These are phyloP conservation scores for Trametes meyenii DNA, from an alignment of 768 basidiomycete species.

Conservation along the genomic window DNA sequence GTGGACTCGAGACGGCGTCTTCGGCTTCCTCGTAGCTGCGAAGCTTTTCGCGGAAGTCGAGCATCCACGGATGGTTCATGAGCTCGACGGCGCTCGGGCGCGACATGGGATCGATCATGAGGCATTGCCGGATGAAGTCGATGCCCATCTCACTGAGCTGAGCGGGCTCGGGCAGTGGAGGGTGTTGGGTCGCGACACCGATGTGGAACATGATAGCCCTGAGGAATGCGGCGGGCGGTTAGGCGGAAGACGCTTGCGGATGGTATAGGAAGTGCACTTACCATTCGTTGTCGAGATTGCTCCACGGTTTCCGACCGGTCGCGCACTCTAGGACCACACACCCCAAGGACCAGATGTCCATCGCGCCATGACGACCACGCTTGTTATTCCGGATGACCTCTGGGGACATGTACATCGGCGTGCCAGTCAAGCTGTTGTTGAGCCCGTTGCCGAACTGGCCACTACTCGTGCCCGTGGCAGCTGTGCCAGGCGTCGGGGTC, in stretches of 20 bases:
- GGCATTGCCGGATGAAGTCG: slow-evolving; percentile 89
- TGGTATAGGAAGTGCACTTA: slow-evolving; percentile 37
- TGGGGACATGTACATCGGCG: slow-evolving; percentile 99
- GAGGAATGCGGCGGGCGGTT: slow-evolving; percentile 15
- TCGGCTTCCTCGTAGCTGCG: slow-evolving; percentile 69
- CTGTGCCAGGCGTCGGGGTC: slow-evolving; percentile 15
- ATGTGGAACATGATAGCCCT: slow-evolving; percentile 99
- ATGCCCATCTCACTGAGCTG: slow-evolving; percentile 90
- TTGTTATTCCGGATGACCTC: slow-evolving; percentile 96
- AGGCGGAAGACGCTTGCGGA: not conserved
- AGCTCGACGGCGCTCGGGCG: slow-evolving; percentile 87
- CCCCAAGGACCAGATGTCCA: slow-evolving; percentile 98
- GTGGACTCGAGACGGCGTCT: slow-evolving; percentile 48
- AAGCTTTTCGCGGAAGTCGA: slow-evolving; percentile 75
- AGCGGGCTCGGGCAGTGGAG: slow-evolving; percentile 88
- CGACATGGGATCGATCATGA: slow-evolving; percentile 82
- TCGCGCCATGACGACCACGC: slow-evolving; percentile 86
- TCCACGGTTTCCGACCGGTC: slow-evolving; percentile 98
- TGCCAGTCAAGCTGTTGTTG: slow-evolving; percentile 91
- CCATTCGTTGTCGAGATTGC: slow-evolving; percentile 99
- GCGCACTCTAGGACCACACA: slow-evolving; percentile 98
- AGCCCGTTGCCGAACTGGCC: slow-evolving; percentile 45
- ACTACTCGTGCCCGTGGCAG: slow-evolving; percentile 35
- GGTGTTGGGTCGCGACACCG: slow-evolving; percentile 94
- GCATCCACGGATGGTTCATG: slow-evolving; percentile 89